Evolutionary conservation across 768 basidiomycete genomes (phyloP), one percentile per base, ranked within the genome.

Genomic region (Mycena kentingensis): DNA sequence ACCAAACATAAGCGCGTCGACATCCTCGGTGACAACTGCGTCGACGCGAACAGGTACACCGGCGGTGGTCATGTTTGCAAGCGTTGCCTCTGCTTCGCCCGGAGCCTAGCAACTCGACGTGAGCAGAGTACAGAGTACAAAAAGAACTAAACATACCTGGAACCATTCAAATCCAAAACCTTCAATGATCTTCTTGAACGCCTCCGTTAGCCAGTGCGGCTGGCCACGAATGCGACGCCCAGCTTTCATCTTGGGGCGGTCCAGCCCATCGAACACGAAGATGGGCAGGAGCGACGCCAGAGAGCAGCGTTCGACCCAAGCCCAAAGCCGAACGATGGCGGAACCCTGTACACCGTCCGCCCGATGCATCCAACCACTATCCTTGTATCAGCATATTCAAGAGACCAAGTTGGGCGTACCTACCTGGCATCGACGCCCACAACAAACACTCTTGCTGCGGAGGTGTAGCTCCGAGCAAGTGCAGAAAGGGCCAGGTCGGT

Each of bases 71-170:
- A 82, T 70, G n/a, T 68, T 61, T 2, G 80, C 77, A 5, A 82
- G 66, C 50, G 81, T 79, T 3, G 79, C 80, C 49, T 82, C 81
- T 1, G 80, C 81, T 62, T 81, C 80, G 13, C 79, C 80, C 16
- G 78, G 78, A 16, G 81, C 81, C 68, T 70, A n/a, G n/a, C 11
- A 35, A 38, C 44, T 41, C 8, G 42, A 35, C 12, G 16, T n/a
- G 15, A 28, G 39, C 11, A 10, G 22, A 26, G 18, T 37, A 22
- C 7, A 37, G 10, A 4, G 26, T 16, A 22, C 34, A 2, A 24
- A 22, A 35, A 16, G 28, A 27, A 44, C 26, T n/a, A 35, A 25
- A 51, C 53, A 11, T 43, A 68, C 69, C 29, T 22, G 52, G 29
- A 65, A 49, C 63, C 65, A 70, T 37, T 70, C 65, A 45, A 76